Evolutionary conservation across 495 filamentous ascomycete species (phyloP).

Genomic region (Penicillium manginii): DNA sequence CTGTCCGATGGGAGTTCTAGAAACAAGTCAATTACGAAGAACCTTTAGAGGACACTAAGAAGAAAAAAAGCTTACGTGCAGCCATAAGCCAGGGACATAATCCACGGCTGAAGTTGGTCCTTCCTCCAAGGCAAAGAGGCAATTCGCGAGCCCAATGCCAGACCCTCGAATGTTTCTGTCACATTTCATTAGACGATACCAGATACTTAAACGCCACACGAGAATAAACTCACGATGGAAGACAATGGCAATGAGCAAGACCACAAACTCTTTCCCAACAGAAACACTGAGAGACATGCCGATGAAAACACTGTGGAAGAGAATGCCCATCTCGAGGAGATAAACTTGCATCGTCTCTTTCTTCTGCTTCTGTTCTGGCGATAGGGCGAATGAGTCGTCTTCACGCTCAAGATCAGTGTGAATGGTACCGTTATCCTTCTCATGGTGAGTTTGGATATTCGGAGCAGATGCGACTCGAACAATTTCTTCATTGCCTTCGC

Average conservation of each 20-base stretch:
- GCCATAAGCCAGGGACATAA: constrained; percentile 85
- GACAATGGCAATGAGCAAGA: constrained; percentile 72
- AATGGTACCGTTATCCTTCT: constrained; percentile 17
- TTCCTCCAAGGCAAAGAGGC: constrained; percentile 45
- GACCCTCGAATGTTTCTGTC: constrained; percentile 61
- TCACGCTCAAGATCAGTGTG: constrained; percentile 26
- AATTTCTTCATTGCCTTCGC: constrained; percentile 31
- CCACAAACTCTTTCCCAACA: constrained; percentile 68
- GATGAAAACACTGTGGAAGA: constrained; percentile 82
- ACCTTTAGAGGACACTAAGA: neutral
- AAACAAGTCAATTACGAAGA: neutral
- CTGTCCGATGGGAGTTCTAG: constrained; percentile 80
- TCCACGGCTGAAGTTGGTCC: constrained; percentile 60
- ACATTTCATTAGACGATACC: neutral
- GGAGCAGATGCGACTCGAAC: constrained; percentile 31
- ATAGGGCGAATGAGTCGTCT: constrained; percentile 12
- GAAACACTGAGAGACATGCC: constrained; percentile 80
- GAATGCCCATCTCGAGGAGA: constrained; percentile 76
- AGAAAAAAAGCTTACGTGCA: constrained; percentile 31
- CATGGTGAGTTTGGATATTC: constrained; percentile 17
- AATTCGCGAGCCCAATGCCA: constrained; percentile 69
- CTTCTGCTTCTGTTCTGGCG: constrained; percentile 31
- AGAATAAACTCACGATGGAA: constrained; percentile 61
- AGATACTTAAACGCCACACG: neutral
- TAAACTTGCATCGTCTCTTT: constrained; percentile 63